phyloP scores from a whole-genome alignment of 1,284 basidiomycete genomes.

The Boletellus deceptivus region DNA sequence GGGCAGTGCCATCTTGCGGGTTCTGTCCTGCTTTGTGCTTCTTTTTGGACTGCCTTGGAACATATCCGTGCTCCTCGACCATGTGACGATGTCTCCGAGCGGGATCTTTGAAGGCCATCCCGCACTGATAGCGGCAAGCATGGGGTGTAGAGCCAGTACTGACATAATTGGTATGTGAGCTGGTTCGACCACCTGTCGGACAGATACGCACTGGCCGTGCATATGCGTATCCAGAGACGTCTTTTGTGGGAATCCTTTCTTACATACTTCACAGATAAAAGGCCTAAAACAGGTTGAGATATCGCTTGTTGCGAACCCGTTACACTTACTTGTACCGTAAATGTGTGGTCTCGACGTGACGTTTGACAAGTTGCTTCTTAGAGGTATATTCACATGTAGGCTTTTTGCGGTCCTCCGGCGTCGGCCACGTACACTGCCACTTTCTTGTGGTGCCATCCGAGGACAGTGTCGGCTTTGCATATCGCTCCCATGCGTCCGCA shows the following conservation, averaged over 20 bases:
- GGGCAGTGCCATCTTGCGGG: conserved; percentile 21
- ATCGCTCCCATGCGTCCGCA: conserved; percentile 32
- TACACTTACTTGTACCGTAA: conserved; percentile 54
- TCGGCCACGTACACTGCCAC: conserved; percentile 37
- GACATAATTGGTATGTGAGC: conserved; percentile 11
- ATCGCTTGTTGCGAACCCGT: conserved; percentile 6
- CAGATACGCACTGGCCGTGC: conserved; percentile 53
- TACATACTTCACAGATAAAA: conserved; percentile 54
- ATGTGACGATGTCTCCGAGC: conserved; percentile 61
- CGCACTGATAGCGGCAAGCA: conserved; percentile 52
- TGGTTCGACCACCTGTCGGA: conserved; percentile 3
- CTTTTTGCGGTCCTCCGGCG: conserved; percentile 35
- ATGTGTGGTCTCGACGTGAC: conserved; percentile 65
- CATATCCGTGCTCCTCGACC: conserved; percentile 50
- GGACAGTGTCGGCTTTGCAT: conserved; percentile 36
- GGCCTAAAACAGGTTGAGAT: conserved; percentile 38
- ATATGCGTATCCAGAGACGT: conserved; percentile 59
- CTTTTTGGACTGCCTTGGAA: conserved; percentile 46
- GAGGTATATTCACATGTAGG: conserved; percentile 49
- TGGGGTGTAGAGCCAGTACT: conserved; percentile 59
- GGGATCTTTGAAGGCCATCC: conserved; percentile 57
- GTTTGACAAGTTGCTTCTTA: conserved; percentile 66
- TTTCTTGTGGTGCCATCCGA: conserved; percentile 35
- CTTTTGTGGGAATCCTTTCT: conserved; percentile 58
- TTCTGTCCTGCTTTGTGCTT: conserved; percentile 36